Base-by-base conservation (phyloP, 1,139 yeast genomes). In the Blastobotrys arbuscula region DNA sequence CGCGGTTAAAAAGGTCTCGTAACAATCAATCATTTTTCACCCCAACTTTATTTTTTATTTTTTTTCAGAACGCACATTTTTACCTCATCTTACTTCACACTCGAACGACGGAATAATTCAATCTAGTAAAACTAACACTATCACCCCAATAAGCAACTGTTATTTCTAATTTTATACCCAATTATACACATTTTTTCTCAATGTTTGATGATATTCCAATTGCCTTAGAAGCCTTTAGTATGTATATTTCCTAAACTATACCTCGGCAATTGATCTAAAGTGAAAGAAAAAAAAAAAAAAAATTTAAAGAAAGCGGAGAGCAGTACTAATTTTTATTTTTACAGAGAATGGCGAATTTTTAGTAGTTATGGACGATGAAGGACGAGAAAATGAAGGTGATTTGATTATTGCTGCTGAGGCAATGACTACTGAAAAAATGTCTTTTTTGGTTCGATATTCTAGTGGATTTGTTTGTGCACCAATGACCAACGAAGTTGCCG, bases 381-480 rank as follows among this genome's bases (percentile, higher is more conserved):
- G 78, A 62, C 82, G 98, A 60, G 99, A 94, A 68, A 94, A 94
- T 66, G 99, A 94, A 72, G 98, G 98, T 45, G 99, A 94, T 66
- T 75, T 94, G 64, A 89, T 94, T 59, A 82, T 87, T 50, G 95
- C 98, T 20, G 98, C 97, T 28, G 82, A 84, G 58, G 74, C 74
- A 50, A 74, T 82, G 57, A 86, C 95, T 38, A 81, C 86, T 47
- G 83, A 83, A 60, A 82, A 89, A 60, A 89, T 94, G 97, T 97
- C 98, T 1, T 94, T 92, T 60, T 72, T 94, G 56, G 95, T 94
- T 37, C 82, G 94, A 58, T 79, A 92, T 55, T 69, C 76, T 8
- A 84, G 95, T 1, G 98, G 99, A 10, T 90, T 85, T 65, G 90
- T 94, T 7, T 94, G 99, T 71, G 95, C 81, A 7, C 98, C 99